Conservation (phyloP, 306 rosid species). For the Lupinus albus region DNA sequence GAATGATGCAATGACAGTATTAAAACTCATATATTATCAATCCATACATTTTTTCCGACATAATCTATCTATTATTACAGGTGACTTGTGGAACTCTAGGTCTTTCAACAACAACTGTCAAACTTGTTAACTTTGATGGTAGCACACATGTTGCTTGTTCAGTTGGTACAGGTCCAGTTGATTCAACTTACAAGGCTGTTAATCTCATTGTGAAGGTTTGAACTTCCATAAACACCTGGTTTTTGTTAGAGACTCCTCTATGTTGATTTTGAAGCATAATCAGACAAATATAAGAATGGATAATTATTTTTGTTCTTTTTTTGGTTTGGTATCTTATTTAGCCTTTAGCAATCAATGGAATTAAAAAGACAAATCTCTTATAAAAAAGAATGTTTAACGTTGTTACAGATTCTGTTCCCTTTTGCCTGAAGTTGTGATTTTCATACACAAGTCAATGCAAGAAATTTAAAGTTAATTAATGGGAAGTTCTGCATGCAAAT, state of each 20-base stretch:
- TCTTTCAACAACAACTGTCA: constrained; percentile 75
- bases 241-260: not conserved
- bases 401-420: not conserved
- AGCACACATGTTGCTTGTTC: constrained; percentile 65
- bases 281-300: not conserved
- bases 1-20: no score
- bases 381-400: not conserved
- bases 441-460: not conserved
- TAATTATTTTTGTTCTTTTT: not conserved
- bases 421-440: not conserved
- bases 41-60: no score
- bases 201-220: constrained; percentile 77
- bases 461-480: not conserved
- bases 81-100: constrained; percentile 81
- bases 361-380: not conserved
- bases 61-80: constrained; percentile 42
- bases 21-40: no score
- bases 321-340: not conserved
- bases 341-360: not conserved
- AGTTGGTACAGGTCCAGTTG: constrained; percentile 82
- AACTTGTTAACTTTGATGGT: constrained; percentile 57
- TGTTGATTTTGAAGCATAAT: constrained; percentile 2
- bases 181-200: constrained; percentile 78
- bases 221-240: not conserved
- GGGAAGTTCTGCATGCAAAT: not conserved